Evolutionary conservation across 106 monocot genomes (phyloP).

Genomic region (Agapanthus africanus): DNA sequence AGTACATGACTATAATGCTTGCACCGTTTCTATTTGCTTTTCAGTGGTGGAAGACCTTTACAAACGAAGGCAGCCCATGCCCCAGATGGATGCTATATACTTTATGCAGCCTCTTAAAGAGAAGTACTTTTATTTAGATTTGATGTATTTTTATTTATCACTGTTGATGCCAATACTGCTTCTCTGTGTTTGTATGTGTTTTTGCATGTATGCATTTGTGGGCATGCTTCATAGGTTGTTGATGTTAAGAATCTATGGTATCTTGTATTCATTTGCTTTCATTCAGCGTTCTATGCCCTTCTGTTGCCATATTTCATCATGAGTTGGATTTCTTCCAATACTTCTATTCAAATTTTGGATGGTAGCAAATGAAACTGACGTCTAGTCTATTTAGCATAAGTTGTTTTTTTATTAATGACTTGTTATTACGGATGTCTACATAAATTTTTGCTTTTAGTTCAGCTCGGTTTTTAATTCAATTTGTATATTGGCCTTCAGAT

Average conservation of each 20-base stretch:
- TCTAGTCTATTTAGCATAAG: not conserved
- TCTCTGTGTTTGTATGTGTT: not conserved
- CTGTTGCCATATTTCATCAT: not conserved
- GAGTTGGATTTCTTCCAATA: not conserved
- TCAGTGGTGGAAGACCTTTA: constrained; percentile 93
- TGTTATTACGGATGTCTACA: not conserved
- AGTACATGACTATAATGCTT: constrained; percentile 7
- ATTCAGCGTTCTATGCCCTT: not conserved
- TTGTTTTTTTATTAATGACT: not conserved
- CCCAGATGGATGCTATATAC: constrained; percentile 91
- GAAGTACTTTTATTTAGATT: constrained; percentile 43
- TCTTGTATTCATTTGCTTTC: no score
- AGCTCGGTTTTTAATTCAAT: not conserved
- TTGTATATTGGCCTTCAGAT: not conserved
- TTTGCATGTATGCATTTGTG: not conserved
- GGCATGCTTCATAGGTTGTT: not conserved
- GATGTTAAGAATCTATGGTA: not conserved
- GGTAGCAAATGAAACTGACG: not conserved
- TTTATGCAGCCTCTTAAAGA: constrained; percentile 92
- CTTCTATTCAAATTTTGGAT: not conserved
- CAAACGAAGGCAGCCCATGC: constrained; percentile 92
- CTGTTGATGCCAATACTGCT: not conserved
- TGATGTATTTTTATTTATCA: constrained; percentile 5
- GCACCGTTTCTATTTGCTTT: constrained; percentile 15
- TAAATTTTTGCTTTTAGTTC: not conserved